These are phyloP conservation scores for Hypomyces rosellus DNA, from an alignment of 2,329 filamentous ascomycete species.

Conservation along the genomic window DNA sequence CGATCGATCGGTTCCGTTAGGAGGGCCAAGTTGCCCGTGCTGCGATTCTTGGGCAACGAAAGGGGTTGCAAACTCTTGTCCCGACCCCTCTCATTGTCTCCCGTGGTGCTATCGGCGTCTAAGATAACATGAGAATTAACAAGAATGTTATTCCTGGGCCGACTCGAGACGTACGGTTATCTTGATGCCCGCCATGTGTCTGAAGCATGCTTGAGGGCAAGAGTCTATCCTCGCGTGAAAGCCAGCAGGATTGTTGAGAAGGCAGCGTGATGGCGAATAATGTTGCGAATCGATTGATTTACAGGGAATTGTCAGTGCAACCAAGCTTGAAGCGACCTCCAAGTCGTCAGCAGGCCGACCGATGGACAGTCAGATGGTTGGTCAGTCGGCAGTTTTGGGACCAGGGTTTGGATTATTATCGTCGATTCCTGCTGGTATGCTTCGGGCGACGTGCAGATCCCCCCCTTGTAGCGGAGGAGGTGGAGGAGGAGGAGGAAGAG, in stretches of 20 bases:
- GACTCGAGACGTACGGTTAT: slow-evolving; percentile 30
- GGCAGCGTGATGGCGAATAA: neutral
- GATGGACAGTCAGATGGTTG: neutral
- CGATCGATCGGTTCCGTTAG: slow-evolving; percentile 45
- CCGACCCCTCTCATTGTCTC: slow-evolving; percentile 35
- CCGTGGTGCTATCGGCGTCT: slow-evolving; percentile 28
- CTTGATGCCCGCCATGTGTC: slow-evolving; percentile 36
- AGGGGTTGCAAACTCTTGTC: slow-evolving; percentile 41
- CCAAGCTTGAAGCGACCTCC: slow-evolving; percentile 7
- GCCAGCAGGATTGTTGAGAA: slow-evolving; percentile 6
- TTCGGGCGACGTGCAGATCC: slow-evolving; percentile 7
- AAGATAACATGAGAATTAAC: slow-evolving; percentile 18
- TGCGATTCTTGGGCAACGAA: slow-evolving; percentile 57
- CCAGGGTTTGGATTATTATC: neutral
- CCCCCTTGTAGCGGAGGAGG: neutral
- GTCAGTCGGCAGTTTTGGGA: neutral
- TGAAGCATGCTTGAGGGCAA: slow-evolving; percentile 36
- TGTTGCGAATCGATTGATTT: neutral
- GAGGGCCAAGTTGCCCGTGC: slow-evolving; percentile 55
- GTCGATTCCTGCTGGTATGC: neutral
- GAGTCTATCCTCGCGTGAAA: slow-evolving; percentile 6
- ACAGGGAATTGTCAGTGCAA: neutral
- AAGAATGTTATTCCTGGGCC: slow-evolving; percentile 1
- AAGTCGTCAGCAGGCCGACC: slow-evolving; percentile 8
- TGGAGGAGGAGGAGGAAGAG: neutral